These are phyloP conservation scores for Paraphoma sp. DNA, from an alignment of 2,329 filamentous ascomycete genomes.

Conservation along the genomic window DNA sequence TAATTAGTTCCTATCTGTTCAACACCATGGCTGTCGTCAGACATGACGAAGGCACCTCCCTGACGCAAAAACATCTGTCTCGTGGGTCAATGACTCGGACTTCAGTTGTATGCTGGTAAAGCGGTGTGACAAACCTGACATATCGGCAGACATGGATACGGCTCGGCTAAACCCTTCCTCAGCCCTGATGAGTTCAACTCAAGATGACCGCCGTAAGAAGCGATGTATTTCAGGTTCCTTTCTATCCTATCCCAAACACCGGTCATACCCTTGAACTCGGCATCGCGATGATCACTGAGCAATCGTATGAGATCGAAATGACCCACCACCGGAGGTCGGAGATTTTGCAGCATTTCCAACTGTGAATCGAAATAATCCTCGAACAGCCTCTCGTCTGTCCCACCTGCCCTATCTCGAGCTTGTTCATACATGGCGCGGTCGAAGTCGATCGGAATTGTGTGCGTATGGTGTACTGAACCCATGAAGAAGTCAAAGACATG, in stretches of 20 bases:
- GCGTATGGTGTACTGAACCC: constrained; percentile 90
- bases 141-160: constrained; percentile 82
- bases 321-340: constrained; percentile 81
- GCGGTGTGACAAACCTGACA: constrained; percentile 67
- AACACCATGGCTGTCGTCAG: constrained; percentile 91
- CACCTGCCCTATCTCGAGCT: constrained; percentile 64
- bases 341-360: constrained; percentile 74
- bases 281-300: constrained; percentile 72
- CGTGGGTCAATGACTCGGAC: constrained; percentile 22
- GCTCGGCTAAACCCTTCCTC: constrained; percentile 88
- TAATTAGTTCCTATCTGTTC: constrained; percentile 91
- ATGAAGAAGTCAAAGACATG: constrained; percentile 86
- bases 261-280: constrained; percentile 64
- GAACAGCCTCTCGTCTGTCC: constrained; percentile 69
- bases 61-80: constrained; percentile 71
- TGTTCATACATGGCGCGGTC: constrained; percentile 70
- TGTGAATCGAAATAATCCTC: constrained; percentile 90
- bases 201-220: constrained; percentile 77
- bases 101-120: constrained; percentile 7
- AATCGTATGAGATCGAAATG: constrained; percentile 94
- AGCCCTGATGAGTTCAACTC: constrained; percentile 90
- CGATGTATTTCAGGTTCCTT: constrained; percentile 76
- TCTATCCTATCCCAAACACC: constrained; percentile 76
- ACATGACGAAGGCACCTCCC: constrained; percentile 85
- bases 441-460: constrained; percentile 88